A percentile compares a stretch with the other conserved stretches of the same genome.
These are phyloP conservation scores for Coniochaeta sp. DNA, from an alignment of 2,329 filamentous ascomycete species.

Conservation along the genomic window DNA sequence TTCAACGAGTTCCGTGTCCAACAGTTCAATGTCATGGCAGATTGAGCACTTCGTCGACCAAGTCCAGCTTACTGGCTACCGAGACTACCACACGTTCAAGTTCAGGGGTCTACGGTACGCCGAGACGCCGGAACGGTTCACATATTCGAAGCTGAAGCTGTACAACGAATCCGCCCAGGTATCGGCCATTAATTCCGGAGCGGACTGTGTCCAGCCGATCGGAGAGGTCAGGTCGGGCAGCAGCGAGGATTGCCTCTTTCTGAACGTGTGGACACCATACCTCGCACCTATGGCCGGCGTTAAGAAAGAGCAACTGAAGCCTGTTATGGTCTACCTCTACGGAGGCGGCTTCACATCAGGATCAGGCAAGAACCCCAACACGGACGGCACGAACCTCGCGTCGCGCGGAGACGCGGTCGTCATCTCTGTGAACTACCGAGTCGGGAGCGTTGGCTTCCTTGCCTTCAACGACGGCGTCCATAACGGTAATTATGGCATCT, in stretches of 20 bases:
- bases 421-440: slow-evolving; percentile 33
- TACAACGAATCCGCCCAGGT: slow-evolving; percentile 14
- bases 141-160: slow-evolving; percentile 14
- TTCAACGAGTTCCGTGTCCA: slow-evolving; percentile 12
- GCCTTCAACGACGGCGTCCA: slow-evolving; percentile 24
- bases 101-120: slow-evolving; percentile 25
- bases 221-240: slow-evolving; percentile 20
- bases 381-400: slow-evolving; percentile 36
- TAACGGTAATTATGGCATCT: slow-evolving; percentile 33
- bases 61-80: slow-evolving; percentile 21
- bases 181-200: slow-evolving; percentile 17
- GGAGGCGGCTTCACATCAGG: slow-evolving; percentile 34
- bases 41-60: slow-evolving; percentile 16
- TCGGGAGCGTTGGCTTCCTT: slow-evolving; percentile 20
- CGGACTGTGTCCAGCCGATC: slow-evolving; percentile 22
- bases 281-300: slow-evolving; percentile 15
- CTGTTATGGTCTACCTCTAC: slow-evolving; percentile 40
- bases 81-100: slow-evolving; percentile 23
- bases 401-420: slow-evolving; percentile 36
- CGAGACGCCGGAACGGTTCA: slow-evolving; percentile 16
- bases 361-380: slow-evolving; percentile 33
- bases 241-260: slow-evolving; percentile 26
- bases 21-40: slow-evolving; percentile 16
- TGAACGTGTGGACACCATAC: slow-evolving; percentile 30
- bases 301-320: slow-evolving; percentile 24